Conservation (phyloP, 2,329 filamentous ascomycete species). For the Mycosphaerella sp. region DNA sequence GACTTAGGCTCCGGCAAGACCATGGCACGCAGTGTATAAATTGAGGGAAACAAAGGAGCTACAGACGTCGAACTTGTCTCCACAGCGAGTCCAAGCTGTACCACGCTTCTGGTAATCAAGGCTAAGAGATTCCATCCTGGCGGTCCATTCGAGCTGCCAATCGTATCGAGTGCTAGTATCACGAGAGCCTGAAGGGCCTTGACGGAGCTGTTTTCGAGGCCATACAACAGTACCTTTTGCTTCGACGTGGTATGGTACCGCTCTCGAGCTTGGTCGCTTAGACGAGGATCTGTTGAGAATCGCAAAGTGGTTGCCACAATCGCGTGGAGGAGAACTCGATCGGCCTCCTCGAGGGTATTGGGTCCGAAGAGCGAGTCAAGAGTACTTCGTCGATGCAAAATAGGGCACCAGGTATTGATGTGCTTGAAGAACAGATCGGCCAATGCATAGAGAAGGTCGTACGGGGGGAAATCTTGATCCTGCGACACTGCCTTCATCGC, state of each 20-base stretch:
- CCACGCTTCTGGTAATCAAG: constrained; percentile 78
- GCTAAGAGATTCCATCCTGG: constrained; percentile 90
- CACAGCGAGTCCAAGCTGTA: constrained; percentile 78
- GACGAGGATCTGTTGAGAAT: constrained; percentile 69
- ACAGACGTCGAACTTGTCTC: constrained; percentile 75
- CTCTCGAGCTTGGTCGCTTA: constrained; percentile 65
- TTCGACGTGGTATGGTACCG: constrained; percentile 78
- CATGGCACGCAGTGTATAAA: constrained; percentile 81
- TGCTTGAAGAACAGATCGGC: constrained; percentile 60
- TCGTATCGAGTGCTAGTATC: constrained; percentile 76
- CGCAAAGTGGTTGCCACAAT: constrained; percentile 84
- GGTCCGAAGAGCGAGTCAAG: constrained; percentile 73
- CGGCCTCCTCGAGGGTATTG: constrained; percentile 68
- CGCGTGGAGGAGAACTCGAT: constrained; percentile 75
- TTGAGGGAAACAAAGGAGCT: constrained; percentile 73
- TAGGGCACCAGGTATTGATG: constrained; percentile 69
- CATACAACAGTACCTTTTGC: constrained; percentile 78
- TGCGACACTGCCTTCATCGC: constrained; percentile 30
- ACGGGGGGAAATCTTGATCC: constrained; percentile 50
- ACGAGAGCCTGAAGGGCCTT: constrained; percentile 82
- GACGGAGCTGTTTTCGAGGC: constrained; percentile 82
- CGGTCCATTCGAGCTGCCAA: constrained; percentile 81
- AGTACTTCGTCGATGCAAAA: constrained; percentile 77
- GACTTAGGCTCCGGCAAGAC: constrained; percentile 75
- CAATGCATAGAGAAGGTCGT: constrained; percentile 54